Percentiles rank a stretch among this genome's conserved stretches.
Evolutionary conservation across 768 basidiomycete species (phyloP).

Genomic region (Lentinula lateritia): DNA sequence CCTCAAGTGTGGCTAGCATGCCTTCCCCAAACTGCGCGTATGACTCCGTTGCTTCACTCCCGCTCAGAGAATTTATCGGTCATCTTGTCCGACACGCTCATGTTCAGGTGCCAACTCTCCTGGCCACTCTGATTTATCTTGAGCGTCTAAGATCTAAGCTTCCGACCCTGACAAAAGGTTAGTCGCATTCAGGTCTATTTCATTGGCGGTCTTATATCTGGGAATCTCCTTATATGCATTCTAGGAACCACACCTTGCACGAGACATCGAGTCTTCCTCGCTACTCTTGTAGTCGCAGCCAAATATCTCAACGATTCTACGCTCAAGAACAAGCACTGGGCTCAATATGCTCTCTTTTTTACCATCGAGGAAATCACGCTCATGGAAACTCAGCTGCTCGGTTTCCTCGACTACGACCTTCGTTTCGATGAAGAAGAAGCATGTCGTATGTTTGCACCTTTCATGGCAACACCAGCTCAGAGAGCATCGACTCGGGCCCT

Average conservation of each 20-base stretch:
- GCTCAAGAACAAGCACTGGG: constrained; percentile 95
- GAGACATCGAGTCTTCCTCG: constrained; percentile 92
- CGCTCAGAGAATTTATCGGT: constrained; percentile 80
- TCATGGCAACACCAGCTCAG: constrained; percentile 41
- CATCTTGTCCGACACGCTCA: constrained; percentile 76
- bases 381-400: constrained; percentile 96
- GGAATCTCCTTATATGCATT: constrained; percentile 8
- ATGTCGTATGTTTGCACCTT: constrained; percentile 62
- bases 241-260: constrained; percentile 78
- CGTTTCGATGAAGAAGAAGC: constrained; percentile 84
- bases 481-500: constrained; percentile 40
- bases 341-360: constrained; percentile 69
- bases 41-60: constrained; percentile 44
- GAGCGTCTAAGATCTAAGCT: constrained; percentile 79
- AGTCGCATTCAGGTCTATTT: constrained; percentile 16
- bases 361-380: constrained; percentile 80
- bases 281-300: constrained; percentile 89
- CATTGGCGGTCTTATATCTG: not conserved
- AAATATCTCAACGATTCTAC: constrained; percentile 98
- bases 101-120: constrained; percentile 86
- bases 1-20: constrained; percentile 25
- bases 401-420: constrained; percentile 88
- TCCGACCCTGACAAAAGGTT: constrained; percentile 81
- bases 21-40: constrained; percentile 60
- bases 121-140: constrained; percentile 88